Base-by-base conservation (phyloP, 192 early-diverging fungal species). In the Coemansia sp. region DNA sequence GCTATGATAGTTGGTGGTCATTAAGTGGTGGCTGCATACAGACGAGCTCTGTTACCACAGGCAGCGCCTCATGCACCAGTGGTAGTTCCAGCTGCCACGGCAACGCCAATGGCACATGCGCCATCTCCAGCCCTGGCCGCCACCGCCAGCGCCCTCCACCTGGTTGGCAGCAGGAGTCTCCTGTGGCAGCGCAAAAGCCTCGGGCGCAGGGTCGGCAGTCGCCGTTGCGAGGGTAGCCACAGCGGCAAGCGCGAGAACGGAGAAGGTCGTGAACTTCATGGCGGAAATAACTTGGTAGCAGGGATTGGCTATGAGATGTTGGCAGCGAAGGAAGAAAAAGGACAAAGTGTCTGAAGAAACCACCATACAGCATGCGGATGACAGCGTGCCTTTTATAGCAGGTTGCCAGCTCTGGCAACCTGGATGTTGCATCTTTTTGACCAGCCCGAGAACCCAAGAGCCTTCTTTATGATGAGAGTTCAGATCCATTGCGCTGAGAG, bases 21-120 rank as follows among this genome's bases (percentile, higher is more conserved):
- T 32, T 32, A 4, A 7, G 29, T 32, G 29, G 29, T 4, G 7
- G 29, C 29, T 2, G 7, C 29, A 4, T 4, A 32, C 29, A 32
- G 7, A 0, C 29, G 8, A 2, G 19, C 1, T 8, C 22, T 50
- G 29, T 8, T n/a, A 42, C 27, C 56, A 42, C 37, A 62, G 18
- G 52, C 61, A 62, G 38, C 46, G 61, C 3, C 52, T 52, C 61
- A 62, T 62, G 61, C 61, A 62, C 15, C 8, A 4, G 21, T 15
- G 29, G 37, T 42, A 62, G 61, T 62, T 42, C 61, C 61, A 62
- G 50, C 27, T 22, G 19, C 22, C 26, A 10, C 36, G 27, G 38
- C 61, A 54, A 3, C 32, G 50, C 35, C 50, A 32, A 41, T 42
- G 14, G 52, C 37, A 33, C 26, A 10, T 2, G 52, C 56, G 56